Evolutionary conservation across 352 stramenopile genomes (phyloP).

Genomic region (Nothophytophthora sp.): DNA sequence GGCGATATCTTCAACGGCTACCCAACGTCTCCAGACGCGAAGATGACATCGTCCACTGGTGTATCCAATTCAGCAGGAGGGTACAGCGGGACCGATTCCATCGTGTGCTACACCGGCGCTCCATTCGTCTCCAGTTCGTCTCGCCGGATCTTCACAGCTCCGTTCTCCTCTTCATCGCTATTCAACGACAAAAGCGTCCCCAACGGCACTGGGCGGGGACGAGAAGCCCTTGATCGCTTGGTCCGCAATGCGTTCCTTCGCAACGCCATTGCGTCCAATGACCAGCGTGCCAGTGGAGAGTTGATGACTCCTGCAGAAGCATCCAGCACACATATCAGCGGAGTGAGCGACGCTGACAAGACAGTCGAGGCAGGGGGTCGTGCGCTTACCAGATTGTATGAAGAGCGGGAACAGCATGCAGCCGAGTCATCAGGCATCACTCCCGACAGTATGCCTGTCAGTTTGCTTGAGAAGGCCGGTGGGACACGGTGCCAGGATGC

Average conservation of each 20-base stretch:
- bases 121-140: constrained; percentile 23
- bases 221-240: constrained; percentile 58
- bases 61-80: background rate
- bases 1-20: constrained; percentile 32
- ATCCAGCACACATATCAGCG: background rate
- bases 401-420: constrained; percentile 1
- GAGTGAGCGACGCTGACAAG: no score
- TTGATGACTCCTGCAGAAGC: background rate
- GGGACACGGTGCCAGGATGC: background rate
- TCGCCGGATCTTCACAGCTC: constrained; percentile 18
- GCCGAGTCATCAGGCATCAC: background rate
- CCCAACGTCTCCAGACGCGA: constrained; percentile 9
- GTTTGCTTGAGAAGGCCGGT: constrained; percentile 1
- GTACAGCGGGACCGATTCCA: constrained; percentile 21
- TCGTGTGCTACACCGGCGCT: constrained; percentile 16
- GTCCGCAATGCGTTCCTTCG: constrained; percentile 52
- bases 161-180: constrained; percentile 33
- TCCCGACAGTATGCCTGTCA: background rate
- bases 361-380: no score
- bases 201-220: constrained; percentile 43
- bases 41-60: constrained; percentile 5
- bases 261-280: constrained; percentile 28
- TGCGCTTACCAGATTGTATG: no score
- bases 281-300: background rate
- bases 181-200: constrained; percentile 49